These are phyloP conservation scores for Mucor lusitanicus DNA, from an alignment of 371 early-diverging fungal species.

Conservation along the genomic window DNA sequence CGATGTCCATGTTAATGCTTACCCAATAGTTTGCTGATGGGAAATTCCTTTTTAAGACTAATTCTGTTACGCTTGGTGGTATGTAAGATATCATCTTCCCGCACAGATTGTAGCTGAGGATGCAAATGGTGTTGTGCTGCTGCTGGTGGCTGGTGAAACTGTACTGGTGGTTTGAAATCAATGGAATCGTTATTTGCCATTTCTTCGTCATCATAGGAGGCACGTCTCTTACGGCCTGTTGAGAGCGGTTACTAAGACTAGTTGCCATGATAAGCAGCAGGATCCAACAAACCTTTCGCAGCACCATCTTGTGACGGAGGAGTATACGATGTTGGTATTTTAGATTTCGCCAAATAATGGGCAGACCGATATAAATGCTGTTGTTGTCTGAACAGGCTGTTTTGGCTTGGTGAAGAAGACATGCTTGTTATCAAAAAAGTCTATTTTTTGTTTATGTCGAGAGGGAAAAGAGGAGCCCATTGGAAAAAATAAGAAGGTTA, in stretches of 20 bases:
- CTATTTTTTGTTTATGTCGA: background rate
- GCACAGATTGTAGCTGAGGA: background rate
- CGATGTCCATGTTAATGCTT: background rate
- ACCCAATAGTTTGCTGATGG: constrained; percentile 34
- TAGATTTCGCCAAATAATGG: constrained; percentile 28
- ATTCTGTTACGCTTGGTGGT: constrained; percentile 23
- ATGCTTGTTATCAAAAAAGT: background rate
- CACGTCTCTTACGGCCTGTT: constrained; percentile 27
- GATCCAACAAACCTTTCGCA: constrained; percentile 12
- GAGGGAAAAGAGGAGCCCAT: background rate
- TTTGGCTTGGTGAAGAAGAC: constrained; percentile 30
- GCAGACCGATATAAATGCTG: constrained; percentile 34
- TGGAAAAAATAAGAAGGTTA: background rate
- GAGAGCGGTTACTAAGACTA: background rate
- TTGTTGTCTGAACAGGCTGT: constrained; percentile 39
- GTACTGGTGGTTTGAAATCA: constrained; percentile 5
- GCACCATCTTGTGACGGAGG: constrained; percentile 16
- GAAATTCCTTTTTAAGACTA: constrained; percentile 20
- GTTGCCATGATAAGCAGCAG: background rate
- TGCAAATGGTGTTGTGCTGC: background rate
- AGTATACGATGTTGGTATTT: constrained; percentile 32
- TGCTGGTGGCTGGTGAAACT: background rate
- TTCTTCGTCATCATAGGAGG: constrained; percentile 29
- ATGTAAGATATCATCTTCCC: constrained; percentile 14
- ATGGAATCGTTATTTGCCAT: constrained; percentile 11